Evolutionary conservation across 192 early-diverging fungal species (phyloP).

Genomic region (Dissophora ornata): DNA sequence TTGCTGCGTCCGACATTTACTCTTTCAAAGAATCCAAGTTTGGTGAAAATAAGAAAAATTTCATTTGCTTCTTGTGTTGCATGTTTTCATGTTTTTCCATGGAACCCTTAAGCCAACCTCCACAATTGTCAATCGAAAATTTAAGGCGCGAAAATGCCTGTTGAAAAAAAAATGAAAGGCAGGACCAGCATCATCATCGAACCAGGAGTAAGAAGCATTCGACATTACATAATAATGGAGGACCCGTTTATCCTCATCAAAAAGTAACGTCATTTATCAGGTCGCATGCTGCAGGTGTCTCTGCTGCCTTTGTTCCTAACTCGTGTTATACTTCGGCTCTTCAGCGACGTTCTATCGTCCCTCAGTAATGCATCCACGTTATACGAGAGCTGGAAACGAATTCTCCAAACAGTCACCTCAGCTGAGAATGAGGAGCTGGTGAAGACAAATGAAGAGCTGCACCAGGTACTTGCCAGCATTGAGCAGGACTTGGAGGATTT

Average conservation of each 20-base stretch:
- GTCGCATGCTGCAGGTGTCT: background rate
- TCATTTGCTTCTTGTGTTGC: no score
- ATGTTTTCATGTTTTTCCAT: no score
- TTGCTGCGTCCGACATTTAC: constrained; percentile 11
- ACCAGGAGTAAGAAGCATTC: background rate
- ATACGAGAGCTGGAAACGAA: constrained; percentile 65
- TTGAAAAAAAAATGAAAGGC: no score
- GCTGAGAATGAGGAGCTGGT: constrained; percentile 64
- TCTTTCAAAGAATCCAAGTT: background rate
- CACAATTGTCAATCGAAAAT: no score
- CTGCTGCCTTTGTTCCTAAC: no score
- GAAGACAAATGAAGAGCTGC: constrained; percentile 66
- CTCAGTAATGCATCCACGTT: constrained; percentile 57
- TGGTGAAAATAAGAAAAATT: background rate
- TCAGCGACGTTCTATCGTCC: constrained; percentile 58
- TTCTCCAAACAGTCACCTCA: constrained; percentile 65
- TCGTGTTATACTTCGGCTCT: background rate
- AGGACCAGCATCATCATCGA: background rate
- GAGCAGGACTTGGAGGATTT: constrained; percentile 65
- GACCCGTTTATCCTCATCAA: constrained; percentile 56
- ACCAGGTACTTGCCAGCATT: constrained; percentile 50
- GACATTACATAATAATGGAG: constrained; percentile 24
- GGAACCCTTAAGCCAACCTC: no score
- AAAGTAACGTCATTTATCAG: constrained; percentile 23
- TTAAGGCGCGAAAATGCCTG: no score